These are phyloP conservation scores for Boletellus ananas DNA, from an alignment of 768 basidiomycete genomes.

Conservation along the genomic window DNA sequence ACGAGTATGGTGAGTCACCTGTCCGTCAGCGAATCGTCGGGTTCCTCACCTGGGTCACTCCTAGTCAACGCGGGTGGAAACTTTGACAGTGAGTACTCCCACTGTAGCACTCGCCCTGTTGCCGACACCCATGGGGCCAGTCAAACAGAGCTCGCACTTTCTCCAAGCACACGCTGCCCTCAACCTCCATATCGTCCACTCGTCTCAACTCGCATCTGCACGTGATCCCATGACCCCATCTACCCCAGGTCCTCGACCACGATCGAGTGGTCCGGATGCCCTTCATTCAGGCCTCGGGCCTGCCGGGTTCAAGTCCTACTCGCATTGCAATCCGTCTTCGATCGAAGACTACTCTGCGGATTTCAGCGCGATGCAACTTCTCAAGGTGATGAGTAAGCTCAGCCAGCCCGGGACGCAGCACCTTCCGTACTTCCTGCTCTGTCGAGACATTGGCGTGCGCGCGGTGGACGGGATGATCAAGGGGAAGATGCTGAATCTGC, in stretches of 20 bases:
- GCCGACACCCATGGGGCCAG: slow-evolving; percentile 33
- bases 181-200: slow-evolving; percentile 85
- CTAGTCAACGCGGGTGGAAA: slow-evolving; percentile 73
- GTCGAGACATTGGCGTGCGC: slow-evolving; percentile 77
- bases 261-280: slow-evolving; percentile 42
- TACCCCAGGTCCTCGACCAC: slow-evolving; percentile 31
- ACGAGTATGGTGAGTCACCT: slow-evolving; percentile 54
- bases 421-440: slow-evolving; percentile 77
- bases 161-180: slow-evolving; percentile 80
- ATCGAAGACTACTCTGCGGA: slow-evolving; percentile 54
- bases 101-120: neutral
- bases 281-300: slow-evolving; percentile 57
- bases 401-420: slow-evolving; percentile 59
- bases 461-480: slow-evolving; percentile 86
- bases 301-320: slow-evolving; percentile 61
- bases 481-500: slow-evolving; percentile 66
- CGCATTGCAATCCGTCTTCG: slow-evolving; percentile 14
- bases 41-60: slow-evolving; percentile 7
- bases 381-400: slow-evolving; percentile 78
- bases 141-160: slow-evolving; percentile 78
- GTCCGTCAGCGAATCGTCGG: neutral
- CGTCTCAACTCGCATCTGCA: slow-evolving; percentile 53
- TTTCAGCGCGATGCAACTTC: slow-evolving; percentile 74
- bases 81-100: slow-evolving; percentile 52
- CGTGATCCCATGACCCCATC: slow-evolving; percentile 32